Base-by-base conservation (phyloP, 495 filamentous ascomycete species). In the Penicillium simplicissimum region DNA sequence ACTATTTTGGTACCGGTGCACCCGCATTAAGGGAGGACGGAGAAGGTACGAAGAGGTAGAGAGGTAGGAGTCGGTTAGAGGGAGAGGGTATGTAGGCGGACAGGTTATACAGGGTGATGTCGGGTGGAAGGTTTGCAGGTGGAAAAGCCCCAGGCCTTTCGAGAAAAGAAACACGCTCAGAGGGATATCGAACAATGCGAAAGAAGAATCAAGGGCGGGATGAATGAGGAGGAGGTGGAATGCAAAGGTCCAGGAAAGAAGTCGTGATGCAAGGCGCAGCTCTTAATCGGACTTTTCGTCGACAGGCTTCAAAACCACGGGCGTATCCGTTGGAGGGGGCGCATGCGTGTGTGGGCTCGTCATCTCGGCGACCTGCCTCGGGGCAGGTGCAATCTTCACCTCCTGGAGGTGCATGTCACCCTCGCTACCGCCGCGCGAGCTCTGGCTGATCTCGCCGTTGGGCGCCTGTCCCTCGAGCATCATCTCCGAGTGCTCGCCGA, bases 401-500 rank as follows among this genome's bases (percentile, higher is more conserved):
- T 81, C 76, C 31, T 76, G 71, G 37, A 78, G 74, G 35, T 65
- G 70, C 55, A 71, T 71, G 36, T 73, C 69, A 1, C 67, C 66
- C 38, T 72, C 70, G 49, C 75, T 76, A 33, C 74, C 74, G 19
- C 68, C 75, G 28, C 69, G 73, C 37, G 72, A 74, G 57, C 80
- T 78, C 60, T 77, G 77, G 61, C 72, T 75, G 61, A 62, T 61
- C 53, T 71, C 68, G n/a, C 83, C 81, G 58, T 80, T 78, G 23
- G 84, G 82, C 17, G 78, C 68, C 61, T 82, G 83, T 64, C 85
- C 85, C 59, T 88, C 84, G 10, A 88, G 66, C 75, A 86, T 85
- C 85, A 91, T 88, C 62, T 88, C 81, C 54, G 83, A 85, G 76
- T 96, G 92, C 66, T 89, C 86, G 52, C 79, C 78, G 66, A 96